Percentiles rank a stretch among this genome's conserved stretches.
Evolutionary conservation across 2,329 filamentous ascomycete genomes (phyloP).

Genomic region (Phaeosphaeriaceae sp.): DNA sequence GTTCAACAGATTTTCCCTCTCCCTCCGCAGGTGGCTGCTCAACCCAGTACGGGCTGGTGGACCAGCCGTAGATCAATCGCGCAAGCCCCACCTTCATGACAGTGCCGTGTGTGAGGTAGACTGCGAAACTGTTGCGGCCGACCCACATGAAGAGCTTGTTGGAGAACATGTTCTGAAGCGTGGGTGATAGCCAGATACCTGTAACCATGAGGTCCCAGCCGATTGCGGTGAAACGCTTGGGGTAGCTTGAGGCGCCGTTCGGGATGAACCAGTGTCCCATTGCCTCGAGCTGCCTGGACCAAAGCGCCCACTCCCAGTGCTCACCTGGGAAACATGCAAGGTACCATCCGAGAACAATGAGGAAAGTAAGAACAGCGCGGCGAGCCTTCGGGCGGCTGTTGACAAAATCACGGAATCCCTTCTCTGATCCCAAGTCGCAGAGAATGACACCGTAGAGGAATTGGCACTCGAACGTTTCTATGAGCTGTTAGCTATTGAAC

Average conservation of each 20-base stretch:
- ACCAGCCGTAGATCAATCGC: slow-evolving; percentile 62
- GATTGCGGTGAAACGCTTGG: slow-evolving; percentile 54
- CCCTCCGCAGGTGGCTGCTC: slow-evolving; percentile 49
- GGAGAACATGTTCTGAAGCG: slow-evolving; percentile 57
- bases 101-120: slow-evolving; percentile 63
- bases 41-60: slow-evolving; percentile 51
- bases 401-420: slow-evolving; percentile 55
- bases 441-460: slow-evolving; percentile 61
- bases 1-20: slow-evolving; percentile 45
- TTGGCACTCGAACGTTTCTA: slow-evolving; percentile 63
- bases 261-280: slow-evolving; percentile 57
- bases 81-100: slow-evolving; percentile 59
- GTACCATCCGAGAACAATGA: slow-evolving; percentile 55
- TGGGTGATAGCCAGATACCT: slow-evolving; percentile 60
- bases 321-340: slow-evolving; percentile 60
- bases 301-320: slow-evolving; percentile 57
- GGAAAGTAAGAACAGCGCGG: slow-evolving; percentile 46
- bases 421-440: slow-evolving; percentile 58
- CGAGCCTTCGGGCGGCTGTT: slow-evolving; percentile 46
- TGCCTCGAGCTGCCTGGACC: slow-evolving; percentile 56
- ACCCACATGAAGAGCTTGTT: slow-evolving; percentile 61
- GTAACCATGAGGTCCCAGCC: slow-evolving; percentile 58
- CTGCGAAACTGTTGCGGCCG: slow-evolving; percentile 63
- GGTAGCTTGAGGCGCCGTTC: slow-evolving; percentile 53
- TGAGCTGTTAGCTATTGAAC: slow-evolving; percentile 10